phyloP scores from a whole-genome alignment of 176 grass and related monocot species.

The Oryza glumipatula region DNA sequence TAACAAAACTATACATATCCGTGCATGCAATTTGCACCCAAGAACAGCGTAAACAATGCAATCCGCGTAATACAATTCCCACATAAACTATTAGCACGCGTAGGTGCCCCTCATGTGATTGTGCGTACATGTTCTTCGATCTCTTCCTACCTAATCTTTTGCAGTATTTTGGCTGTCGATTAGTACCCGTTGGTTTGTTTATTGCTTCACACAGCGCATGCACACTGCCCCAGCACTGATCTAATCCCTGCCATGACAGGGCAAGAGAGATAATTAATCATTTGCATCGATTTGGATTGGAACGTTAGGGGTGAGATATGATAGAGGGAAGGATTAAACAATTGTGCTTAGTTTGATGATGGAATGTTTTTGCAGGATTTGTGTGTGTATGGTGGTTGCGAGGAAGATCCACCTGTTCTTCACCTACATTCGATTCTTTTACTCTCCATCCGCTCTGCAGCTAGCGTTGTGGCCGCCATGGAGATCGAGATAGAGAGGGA shows the following conservation, averaged over 20 bases:
- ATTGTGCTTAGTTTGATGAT: conserved; percentile 10
- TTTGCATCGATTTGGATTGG: conserved; percentile 37
- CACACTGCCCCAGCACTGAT: conserved; percentile 58
- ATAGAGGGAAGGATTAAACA: conserved; percentile 4
- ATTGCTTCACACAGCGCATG: conserved; percentile 54
- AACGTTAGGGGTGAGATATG: background rate
- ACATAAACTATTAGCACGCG: conserved; percentile 57
- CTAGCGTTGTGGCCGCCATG: conserved; percentile 18
- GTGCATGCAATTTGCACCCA: conserved; percentile 40
- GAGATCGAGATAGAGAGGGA: background rate
- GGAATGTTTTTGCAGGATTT: conserved; percentile 51
- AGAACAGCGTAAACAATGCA: conserved; percentile 30
- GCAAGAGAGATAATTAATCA: background rate
- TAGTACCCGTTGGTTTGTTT: conserved; percentile 35
- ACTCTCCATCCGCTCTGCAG: background rate
- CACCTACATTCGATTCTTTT: conserved; percentile 14
- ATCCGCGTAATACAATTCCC: conserved; percentile 24
- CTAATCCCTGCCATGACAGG: conserved; percentile 35
- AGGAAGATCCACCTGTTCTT: conserved; percentile 51
- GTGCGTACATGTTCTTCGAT: background rate
- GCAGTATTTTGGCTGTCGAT: conserved; percentile 28
- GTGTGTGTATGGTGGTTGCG: conserved; percentile 46
- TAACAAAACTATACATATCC: conserved; percentile 4
- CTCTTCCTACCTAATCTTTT: conserved; percentile 31
- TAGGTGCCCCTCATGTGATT: conserved; percentile 17